phyloP scores from a whole-genome alignment of 805 yeast genomes.

The Blastobotrys muscicola region DNA sequence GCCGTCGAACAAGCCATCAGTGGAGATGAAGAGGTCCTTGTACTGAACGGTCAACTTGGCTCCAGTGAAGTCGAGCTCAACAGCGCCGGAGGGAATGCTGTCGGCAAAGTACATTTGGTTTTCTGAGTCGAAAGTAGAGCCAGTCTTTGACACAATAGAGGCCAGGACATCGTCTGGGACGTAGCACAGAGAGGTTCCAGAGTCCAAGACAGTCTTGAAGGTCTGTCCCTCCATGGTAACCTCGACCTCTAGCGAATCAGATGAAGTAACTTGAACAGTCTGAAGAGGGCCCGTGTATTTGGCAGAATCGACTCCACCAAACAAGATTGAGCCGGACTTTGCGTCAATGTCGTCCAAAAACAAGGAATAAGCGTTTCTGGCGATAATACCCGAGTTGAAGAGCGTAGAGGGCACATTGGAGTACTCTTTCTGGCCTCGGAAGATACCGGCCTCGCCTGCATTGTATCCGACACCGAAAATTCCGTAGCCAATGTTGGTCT shows the following conservation, averaged over 20 bases:
- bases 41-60: slow-evolving; percentile 17
- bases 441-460: slow-evolving; percentile 17
- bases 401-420: slow-evolving; percentile 57
- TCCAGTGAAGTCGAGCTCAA: slow-evolving; percentile 4
- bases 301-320: slow-evolving; percentile 47
- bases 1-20: slow-evolving; percentile 3
- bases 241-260: slow-evolving; percentile 7
- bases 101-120: slow-evolving; percentile 1
- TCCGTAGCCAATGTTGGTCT: slow-evolving; percentile 5
- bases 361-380: slow-evolving; percentile 53
- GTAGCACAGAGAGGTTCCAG: slow-evolving; percentile 13
- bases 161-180: slow-evolving; percentile 4
- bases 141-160: neutral
- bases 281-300: slow-evolving; percentile 37
- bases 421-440: slow-evolving; percentile 26
- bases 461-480: slow-evolving; percentile 24
- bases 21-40: slow-evolving; percentile 11
- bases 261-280: slow-evolving; percentile 29
- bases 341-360: slow-evolving; percentile 39
- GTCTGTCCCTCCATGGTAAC: slow-evolving; percentile 16
- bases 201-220: slow-evolving; percentile 11
- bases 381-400: slow-evolving; percentile 49
- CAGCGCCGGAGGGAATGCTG: neutral
- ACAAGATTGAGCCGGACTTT: slow-evolving; percentile 41
- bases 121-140: neutral